Evolutionary conservation across 306 rosid species (phyloP), one percentile per base, ranked within the genome.

Genomic region (Corylus heterophylla): DNA sequence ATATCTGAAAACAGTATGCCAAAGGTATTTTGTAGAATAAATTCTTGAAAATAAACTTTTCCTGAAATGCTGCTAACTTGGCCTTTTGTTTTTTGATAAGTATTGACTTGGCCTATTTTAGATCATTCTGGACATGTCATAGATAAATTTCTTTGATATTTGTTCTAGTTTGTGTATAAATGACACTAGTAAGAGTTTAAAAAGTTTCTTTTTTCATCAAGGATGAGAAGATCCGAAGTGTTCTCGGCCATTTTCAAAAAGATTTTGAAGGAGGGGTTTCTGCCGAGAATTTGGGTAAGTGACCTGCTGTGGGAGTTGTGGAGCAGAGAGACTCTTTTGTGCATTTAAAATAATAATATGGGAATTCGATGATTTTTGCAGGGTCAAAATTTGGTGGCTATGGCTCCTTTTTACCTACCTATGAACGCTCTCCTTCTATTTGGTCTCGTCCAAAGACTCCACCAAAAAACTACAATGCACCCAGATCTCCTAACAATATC

Each of bases 401-500:
- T 86, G 97, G 98, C 81, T 83, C 97, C 35, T 94, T 94, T 86
- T 89, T 94, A 72, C 92, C 92, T 49, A 74, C 88, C 18, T 51
- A 82, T 76, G 90, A 87, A 72, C 84, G 90, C 56, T 75, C 86
- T 76, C 79, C 85, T 22, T 72, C 81, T 69, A 2, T 75, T 64
- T 50, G 13, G 70, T 74, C 90, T 73, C 80, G 81, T 78, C 85
- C 88, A 72, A 86, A 74, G 83, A 83, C 87, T 75, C 90, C 81
- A 11, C 89, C 80, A 81, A 88, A 82, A 85, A 84, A 84, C 82
- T 82, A 74, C 82, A 83, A 62, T 73, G 75, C 85, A 66, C 83
- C 85, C 54, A 82, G 70, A 75, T 83, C 88, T 66, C 88, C 85
- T 12, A 77, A 54, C 78, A 80, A 80, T 81, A 76, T 80, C 54